Evolutionary conservation across 495 filamentous ascomycete species (phyloP), one percentile per base, ranked within the genome.

Genomic region (Saxophila tyrrhenica): DNA sequence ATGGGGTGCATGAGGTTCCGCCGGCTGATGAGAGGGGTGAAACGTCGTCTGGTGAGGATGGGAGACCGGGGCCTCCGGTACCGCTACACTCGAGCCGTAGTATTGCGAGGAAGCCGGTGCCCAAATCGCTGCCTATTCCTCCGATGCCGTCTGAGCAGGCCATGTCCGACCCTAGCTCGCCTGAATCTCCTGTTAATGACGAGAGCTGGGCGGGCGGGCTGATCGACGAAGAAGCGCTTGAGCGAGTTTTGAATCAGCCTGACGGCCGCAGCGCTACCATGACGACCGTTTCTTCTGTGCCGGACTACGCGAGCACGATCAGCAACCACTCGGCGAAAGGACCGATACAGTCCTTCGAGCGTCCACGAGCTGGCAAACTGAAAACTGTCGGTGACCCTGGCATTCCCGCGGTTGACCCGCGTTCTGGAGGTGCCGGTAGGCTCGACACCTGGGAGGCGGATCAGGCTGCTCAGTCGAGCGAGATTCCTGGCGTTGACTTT

Each of bases 401-500:
- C 3, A 57, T 67, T 19, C 59, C 63, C 25, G 32, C 61, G 3
- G 5, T 44, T 16, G 39, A 52, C 22, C 11, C 38, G 8, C 43
- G 43, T 1, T 21, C 35, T 47, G 41, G 20, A 8, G 35, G 54
- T 19, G 13, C 21, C 17, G 48, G 57, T 19, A 51, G 51, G 39
- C 25, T 57, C 17, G 58, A 56, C 41, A 57, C 58, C 2, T 57
- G 54, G 49, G 35, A 50, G 17, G 1, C 44, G 22, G 58, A 60
- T 0, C 39, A 52, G 42, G 42, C 53, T 1, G 23, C 13, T 17
- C 19, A 51, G 42, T n/a, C 39, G 20, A 53, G 76, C 20, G 76
- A 81, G 45, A 85, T 94, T 52, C 87, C 89, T 1, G 69, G 71
- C 9, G 77, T 97, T 55, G 85, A 97, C 63, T 97, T 97, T 66